A percentile compares a stretch with the other conserved stretches of the same genome.
Evolutionary conservation across 2,329 filamentous ascomycete species (phyloP).

Genomic region (Pezizomycotina sp.): DNA sequence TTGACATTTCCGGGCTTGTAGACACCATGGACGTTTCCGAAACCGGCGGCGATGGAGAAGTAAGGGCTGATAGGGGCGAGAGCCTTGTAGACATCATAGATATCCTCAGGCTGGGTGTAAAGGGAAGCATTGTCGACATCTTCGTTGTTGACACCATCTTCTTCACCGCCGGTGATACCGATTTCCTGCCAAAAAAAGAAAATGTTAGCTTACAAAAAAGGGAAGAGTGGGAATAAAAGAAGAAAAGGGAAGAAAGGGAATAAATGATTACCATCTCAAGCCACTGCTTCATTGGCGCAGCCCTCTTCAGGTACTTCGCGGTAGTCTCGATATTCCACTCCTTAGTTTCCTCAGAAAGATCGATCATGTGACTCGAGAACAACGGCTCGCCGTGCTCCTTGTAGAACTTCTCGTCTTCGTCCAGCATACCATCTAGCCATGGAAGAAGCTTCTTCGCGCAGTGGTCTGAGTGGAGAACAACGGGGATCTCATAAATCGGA

Average conservation of each 20-base stretch:
- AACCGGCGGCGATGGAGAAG: slow-evolving; percentile 96
- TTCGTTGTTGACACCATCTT: slow-evolving; percentile 98
- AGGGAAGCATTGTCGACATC: slow-evolving; percentile 90
- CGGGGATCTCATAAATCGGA: slow-evolving; percentile 72
- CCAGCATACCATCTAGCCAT: slow-evolving; percentile 91
- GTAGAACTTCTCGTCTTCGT: slow-evolving; percentile 88
- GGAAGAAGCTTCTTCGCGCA: slow-evolving; percentile 98
- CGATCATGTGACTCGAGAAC: slow-evolving; percentile 97
- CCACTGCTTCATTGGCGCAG: slow-evolving; percentile 95
- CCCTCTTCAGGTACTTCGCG: slow-evolving; percentile 81
- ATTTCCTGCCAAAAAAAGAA: slow-evolving; percentile 49
- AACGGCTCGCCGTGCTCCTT: slow-evolving; percentile 82
- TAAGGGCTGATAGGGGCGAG: slow-evolving; percentile 76
- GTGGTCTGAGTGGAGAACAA: slow-evolving; percentile 93
- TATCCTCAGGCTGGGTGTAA: slow-evolving; percentile 96
- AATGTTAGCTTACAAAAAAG: slow-evolving; percentile 7
- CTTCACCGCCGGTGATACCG: slow-evolving; percentile 90
- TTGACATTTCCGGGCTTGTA: slow-evolving; percentile 98
- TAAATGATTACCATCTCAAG: slow-evolving; percentile 66
- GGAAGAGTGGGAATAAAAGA: not conserved
- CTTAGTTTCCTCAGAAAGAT: slow-evolving; percentile 80
- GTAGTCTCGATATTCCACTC: slow-evolving; percentile 86
- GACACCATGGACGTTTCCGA: slow-evolving; percentile 97
- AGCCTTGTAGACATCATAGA: slow-evolving; percentile 76
- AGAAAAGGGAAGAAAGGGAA: not conserved